phyloP scores from a whole-genome alignment of 345 rosid species.

The Salix viminalis region DNA sequence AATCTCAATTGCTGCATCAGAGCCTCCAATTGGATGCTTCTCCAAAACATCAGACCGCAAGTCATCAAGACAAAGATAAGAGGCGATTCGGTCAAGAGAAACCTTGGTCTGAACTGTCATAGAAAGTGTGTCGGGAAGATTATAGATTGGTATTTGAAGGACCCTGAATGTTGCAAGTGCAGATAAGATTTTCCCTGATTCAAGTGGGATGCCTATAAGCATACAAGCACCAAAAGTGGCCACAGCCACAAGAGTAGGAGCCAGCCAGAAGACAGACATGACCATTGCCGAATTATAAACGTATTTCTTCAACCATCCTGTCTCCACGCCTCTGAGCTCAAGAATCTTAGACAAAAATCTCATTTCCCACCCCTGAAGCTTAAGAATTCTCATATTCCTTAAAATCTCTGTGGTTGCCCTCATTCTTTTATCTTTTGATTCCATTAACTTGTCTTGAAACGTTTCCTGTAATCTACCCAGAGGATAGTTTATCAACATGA shows the following conservation, averaged over 20 bases:
- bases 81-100: slow-evolving; percentile 30
- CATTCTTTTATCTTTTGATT: slow-evolving; percentile 33
- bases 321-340: slow-evolving; percentile 24
- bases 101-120: slow-evolving; percentile 32
- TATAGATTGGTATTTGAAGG: slow-evolving; percentile 28
- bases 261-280: slow-evolving; percentile 18
- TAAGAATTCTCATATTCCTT: slow-evolving; percentile 34
- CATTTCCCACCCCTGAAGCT: slow-evolving; percentile 43
- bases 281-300: slow-evolving; percentile 15
- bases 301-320: slow-evolving; percentile 31
- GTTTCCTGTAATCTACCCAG: slow-evolving; percentile 22
- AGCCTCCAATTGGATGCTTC: slow-evolving; percentile 20
- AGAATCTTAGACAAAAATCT: slow-evolving; percentile 30
- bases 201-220: slow-evolving; percentile 25
- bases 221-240: slow-evolving; percentile 33
- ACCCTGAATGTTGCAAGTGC: slow-evolving; percentile 34
- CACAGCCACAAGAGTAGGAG: slow-evolving; percentile 27
- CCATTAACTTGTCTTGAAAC: slow-evolving; percentile 31
- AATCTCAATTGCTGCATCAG: slow-evolving; percentile 24
- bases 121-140: slow-evolving; percentile 30
- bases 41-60: slow-evolving; percentile 24
- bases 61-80: slow-evolving; percentile 32
- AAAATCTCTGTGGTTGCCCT: slow-evolving; percentile 29
- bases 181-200: slow-evolving; percentile 33
- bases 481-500: slow-evolving; percentile 30